These are phyloP conservation scores for Fusarium buxicola DNA, from an alignment of 2,329 filamentous ascomycete species.

Conservation along the genomic window DNA sequence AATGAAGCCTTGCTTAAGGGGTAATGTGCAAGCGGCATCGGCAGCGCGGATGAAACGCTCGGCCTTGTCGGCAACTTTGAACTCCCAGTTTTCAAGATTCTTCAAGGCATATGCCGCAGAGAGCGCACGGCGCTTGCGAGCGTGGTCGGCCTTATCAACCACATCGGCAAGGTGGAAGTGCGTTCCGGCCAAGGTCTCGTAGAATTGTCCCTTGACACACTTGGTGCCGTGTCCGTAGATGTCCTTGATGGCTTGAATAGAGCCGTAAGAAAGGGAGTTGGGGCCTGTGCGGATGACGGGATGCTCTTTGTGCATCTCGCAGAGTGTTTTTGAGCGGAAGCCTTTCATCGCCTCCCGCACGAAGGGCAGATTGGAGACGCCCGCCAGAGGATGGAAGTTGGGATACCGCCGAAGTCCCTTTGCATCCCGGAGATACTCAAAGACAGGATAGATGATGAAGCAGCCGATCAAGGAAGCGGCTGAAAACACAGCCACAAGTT, in stretches of 20 bases:
- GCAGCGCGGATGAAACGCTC: constrained; percentile 57
- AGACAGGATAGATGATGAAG: constrained; percentile 34
- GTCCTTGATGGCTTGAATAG: constrained; percentile 44
- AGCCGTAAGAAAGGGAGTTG: constrained; percentile 43
- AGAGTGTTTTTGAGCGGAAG: constrained; percentile 59
- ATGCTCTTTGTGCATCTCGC: constrained; percentile 60
- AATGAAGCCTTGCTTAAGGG: constrained; percentile 47
- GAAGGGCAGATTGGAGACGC: constrained; percentile 39
- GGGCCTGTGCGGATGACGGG: constrained; percentile 47
- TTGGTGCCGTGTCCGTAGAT: constrained; percentile 60
- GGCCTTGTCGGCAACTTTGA: constrained; percentile 65
- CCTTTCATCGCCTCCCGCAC: constrained; percentile 39
- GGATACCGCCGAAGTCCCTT: constrained; percentile 46
- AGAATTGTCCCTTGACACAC: constrained; percentile 63
- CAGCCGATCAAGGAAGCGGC: constrained; percentile 19
- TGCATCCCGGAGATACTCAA: constrained; percentile 51
- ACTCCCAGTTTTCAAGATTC: constrained; percentile 66
- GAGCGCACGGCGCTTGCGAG: constrained; percentile 62
- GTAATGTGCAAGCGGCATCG: constrained; percentile 55
- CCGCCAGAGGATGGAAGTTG: constrained; percentile 37
- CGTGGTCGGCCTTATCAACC: constrained; percentile 63
- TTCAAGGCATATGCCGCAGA: constrained; percentile 64
- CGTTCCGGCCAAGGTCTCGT: constrained; percentile 57
- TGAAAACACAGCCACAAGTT: constrained; percentile 21
- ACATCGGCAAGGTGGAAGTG: constrained; percentile 66